A percentile compares a stretch with the other conserved stretches of the same genome.
Conservation (phyloP, 768 basidiomycete species). For the Lanmaoa rubissima region DNA sequence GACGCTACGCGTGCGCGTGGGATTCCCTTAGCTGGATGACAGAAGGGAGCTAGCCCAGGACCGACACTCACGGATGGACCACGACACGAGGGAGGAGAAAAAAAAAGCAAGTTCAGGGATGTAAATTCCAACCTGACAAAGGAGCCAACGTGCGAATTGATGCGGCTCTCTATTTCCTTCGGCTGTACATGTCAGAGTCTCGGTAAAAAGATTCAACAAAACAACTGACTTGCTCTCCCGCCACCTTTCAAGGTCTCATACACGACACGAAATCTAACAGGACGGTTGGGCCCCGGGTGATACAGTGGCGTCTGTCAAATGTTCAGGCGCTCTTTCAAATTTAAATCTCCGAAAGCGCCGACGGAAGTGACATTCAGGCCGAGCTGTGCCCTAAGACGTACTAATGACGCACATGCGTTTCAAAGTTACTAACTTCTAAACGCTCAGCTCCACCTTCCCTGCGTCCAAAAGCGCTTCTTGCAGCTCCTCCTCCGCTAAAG, state of each 20-base stretch:
- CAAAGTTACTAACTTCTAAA: no score
- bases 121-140: conserved; percentile 20
- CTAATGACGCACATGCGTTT: neutral
- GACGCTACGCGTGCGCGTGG: conserved; percentile 19
- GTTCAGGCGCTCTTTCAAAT: conserved; percentile 17
- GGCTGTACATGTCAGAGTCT: conserved; percentile 4
- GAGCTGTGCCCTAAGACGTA: conserved; percentile 10
- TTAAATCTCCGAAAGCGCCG: conserved; percentile 18
- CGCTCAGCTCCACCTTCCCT: conserved; percentile 56
- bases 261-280: neutral
- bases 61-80: conserved; percentile 15
- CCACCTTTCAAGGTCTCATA: conserved; percentile 1
- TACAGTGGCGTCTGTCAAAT: neutral
- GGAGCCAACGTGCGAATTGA: conserved; percentile 30
- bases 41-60: conserved; percentile 9
- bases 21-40: conserved; percentile 16
- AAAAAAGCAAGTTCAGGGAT: conserved; percentile 11
- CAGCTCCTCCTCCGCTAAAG: conserved; percentile 57
- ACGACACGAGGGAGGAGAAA: conserved; percentile 16
- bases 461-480: conserved; percentile 50
- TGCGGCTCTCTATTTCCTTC: conserved; percentile 18
- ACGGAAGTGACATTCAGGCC: conserved; percentile 22
- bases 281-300: neutral
- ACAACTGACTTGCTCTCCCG: conserved; percentile 11
- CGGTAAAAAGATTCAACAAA: neutral